Evolutionary conservation across 805 yeast genomes (phyloP), one percentile per base, ranked within the genome.

Genomic region (Starmerella etchellsii): DNA sequence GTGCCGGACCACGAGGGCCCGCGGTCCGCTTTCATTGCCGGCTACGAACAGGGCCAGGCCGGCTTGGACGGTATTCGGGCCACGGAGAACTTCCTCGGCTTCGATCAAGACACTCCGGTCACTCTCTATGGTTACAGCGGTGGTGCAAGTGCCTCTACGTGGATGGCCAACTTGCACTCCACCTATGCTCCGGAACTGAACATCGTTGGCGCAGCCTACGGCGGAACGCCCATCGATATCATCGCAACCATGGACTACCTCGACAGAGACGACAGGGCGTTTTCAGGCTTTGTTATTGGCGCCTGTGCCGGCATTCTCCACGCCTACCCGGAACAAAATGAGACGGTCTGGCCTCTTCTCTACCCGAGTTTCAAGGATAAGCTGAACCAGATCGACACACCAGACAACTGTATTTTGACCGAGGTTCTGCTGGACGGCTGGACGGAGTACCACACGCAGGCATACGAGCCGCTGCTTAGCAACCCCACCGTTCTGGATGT

Each of bases 1-100:
- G 40, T 39, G 25, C 53, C 60, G 13, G 61, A 56, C 36, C 54
- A 54, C 39, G 57, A 56, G 43, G 61, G 60, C 7, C 54, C 56
- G 20, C 37, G 44, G 20, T 50, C 57, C 11, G 43, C 54, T 6
- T 56, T 54, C 43, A 34, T 48, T 14, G 59, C 58, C 13, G 60
- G 60, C 11, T 34, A 31, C 36, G 42, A 46, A 15, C 47, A 51
- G 16, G 60, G 58, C 20, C 43, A 48, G 10, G 48, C 52, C 13
- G 48, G 49, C 16, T 43, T 55, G n/a, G 57, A 55, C 39, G 54
- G 56, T 4, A 30, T 55, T n/a, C 39, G 51, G 13, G 59, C 58
- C 2, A 44, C 44, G 13, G 8, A 28, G 3, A 26, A 18, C 16
- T 13, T 20, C 31, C 29, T 44, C 10, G 28, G 18, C 20, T 14